These are phyloP conservation scores for Agaricus subrufescens DNA, from an alignment of 768 basidiomycete genomes.

Conservation along the genomic window DNA sequence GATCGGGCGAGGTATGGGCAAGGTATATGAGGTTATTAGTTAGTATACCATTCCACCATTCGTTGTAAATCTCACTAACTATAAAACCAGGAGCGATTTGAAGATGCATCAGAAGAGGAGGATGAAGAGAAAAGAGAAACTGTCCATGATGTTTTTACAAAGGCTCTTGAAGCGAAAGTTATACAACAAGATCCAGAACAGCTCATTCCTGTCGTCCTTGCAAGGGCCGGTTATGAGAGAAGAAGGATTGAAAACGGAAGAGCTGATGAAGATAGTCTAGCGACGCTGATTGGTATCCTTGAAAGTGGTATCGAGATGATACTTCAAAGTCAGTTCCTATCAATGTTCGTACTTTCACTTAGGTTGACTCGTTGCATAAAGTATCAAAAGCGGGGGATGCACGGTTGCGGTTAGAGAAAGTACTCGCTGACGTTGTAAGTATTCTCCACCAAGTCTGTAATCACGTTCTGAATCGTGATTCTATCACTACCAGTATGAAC, in stretches of 20 bases:
- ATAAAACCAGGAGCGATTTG: background rate
- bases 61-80: background rate
- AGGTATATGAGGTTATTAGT: constrained; percentile 72
- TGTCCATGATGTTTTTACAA: constrained; percentile 51
- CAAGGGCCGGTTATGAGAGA: constrained; percentile 62
- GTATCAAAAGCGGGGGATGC: constrained; percentile 69
- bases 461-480: background rate
- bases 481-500: constrained; percentile 37
- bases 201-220: constrained; percentile 56
- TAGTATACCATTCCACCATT: constrained; percentile 13
- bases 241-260: constrained; percentile 42
- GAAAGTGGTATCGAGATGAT: constrained; percentile 63
- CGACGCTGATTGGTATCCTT: constrained; percentile 50
- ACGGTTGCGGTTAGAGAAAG: constrained; percentile 78
- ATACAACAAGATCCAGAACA: constrained; percentile 60
- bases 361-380: constrained; percentile 19
- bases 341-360: background rate
- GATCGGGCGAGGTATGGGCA: constrained; percentile 75
- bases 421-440: constrained; percentile 70
- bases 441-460: background rate
- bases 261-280: constrained; percentile 45
- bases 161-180: constrained; percentile 50
- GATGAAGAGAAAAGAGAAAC: constrained; percentile 24
- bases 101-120: constrained; percentile 30
- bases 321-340: constrained; percentile 41